phyloP scores from a whole-genome alignment of 2,329 filamentous ascomycete genomes.

The Diaporthe sp. region DNA sequence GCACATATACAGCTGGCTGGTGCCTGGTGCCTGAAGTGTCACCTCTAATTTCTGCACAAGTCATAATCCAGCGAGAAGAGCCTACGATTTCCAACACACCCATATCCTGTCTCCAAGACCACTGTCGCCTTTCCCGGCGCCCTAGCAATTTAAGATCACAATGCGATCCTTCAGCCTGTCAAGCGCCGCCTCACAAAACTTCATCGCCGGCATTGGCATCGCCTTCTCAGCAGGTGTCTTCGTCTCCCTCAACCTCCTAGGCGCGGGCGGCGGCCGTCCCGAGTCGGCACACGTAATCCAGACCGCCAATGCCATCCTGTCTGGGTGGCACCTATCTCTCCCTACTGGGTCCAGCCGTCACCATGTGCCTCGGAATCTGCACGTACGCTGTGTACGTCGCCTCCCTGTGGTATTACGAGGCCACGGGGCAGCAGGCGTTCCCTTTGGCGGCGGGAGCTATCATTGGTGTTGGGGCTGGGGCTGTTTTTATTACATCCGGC shows the following conservation, averaged over 20 bases:
- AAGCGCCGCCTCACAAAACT: neutral
- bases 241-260: neutral
- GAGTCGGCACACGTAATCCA: constrained; percentile 13
- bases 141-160: neutral
- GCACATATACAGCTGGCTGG: neutral
- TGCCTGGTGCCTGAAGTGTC: neutral
- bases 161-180: neutral
- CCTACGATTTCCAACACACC: neutral
- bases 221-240: constrained; percentile 3
- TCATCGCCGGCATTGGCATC: neutral
- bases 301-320: neutral
- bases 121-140: too few relatives aligned
- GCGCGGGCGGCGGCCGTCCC: neutral
- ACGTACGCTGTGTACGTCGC: constrained; percentile 15
- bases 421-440: constrained; percentile 12
- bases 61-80: neutral
- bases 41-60: too few relatives aligned
- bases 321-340: neutral
- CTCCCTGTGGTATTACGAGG: constrained; percentile 16
- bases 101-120: neutral
- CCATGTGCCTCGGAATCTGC: constrained; percentile 4
- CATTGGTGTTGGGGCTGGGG: neutral
- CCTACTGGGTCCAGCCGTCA: neutral
- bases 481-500: neutral
- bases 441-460: neutral